Conservation (phyloP, 2,329 filamentous ascomycete genomes). For the Amesomyces nigricolor region DNA sequence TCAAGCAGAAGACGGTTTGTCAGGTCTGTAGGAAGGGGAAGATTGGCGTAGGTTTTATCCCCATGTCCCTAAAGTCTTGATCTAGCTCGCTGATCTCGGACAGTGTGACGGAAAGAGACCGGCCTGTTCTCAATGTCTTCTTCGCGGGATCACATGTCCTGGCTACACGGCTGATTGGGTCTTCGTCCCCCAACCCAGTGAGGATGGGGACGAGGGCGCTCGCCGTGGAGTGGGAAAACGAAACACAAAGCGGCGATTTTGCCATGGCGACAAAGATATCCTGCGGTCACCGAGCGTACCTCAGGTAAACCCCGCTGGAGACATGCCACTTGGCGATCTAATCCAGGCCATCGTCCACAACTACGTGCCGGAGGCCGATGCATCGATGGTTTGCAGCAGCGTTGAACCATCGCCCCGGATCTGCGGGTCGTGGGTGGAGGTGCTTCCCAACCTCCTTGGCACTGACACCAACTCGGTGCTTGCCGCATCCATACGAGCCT, state of each 20-base stretch:
- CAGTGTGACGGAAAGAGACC: conserved; percentile 21
- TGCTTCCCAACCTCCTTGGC: conserved; percentile 31
- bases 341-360: conserved; percentile 9
- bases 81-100: not conserved
- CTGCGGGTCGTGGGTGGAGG: conserved; percentile 38
- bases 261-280: not conserved
- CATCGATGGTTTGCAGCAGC: not conserved
- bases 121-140: conserved; percentile 17
- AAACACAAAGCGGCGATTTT: not conserved
- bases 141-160: conserved; percentile 15
- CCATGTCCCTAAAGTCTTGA: not conserved
- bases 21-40: conserved; percentile 19
- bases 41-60: conserved; percentile 15
- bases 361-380: conserved; percentile 8
- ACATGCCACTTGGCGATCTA: conserved; percentile 2
- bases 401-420: conserved; percentile 31
- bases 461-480: conserved; percentile 25
- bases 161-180: conserved; percentile 19
- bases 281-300: too few species aligned
- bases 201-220: not conserved
- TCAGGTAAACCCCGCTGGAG: not conserved
- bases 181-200: conserved; percentile 15
- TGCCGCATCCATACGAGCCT: conserved; percentile 30
- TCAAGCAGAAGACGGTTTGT: conserved; percentile 18
- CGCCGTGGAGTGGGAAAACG: not conserved